Evolutionary conservation across 371 early-diverging fungal species (phyloP), one percentile per base, ranked within the genome.

Genomic region (Rhizopus sp.): DNA sequence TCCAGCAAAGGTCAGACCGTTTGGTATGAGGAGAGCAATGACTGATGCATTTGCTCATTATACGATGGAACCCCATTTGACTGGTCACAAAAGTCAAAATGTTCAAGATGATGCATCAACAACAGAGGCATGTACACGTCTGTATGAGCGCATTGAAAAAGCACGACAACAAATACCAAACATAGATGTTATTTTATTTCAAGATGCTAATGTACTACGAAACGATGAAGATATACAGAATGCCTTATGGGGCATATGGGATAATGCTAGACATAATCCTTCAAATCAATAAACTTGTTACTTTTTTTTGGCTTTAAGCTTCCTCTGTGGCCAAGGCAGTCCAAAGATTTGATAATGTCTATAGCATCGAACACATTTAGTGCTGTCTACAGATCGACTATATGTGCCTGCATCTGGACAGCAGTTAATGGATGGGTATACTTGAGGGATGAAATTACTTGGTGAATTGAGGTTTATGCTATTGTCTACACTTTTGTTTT

Each of bases 161-260:
- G 73, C 73, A 32, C 55, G 61, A 31, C 15, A 42, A 13, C 60
- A 60, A 23, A 33, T 62, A 17, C 62, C 68, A 2, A 33, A 53
- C 10, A 66, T 66, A 30, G 64, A 74, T 17, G 68, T 77, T 23
- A 51, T 64, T 6, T 37, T 74, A 32, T 77, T 77, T 58, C 60
- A 60, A 38, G 44, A 67, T 55, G 72, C 72, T 5, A 50, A 68
- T 6, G 50, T 45, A 6, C 56, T 77, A 16, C 46, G 50, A 39
- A 46, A 57, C 17, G 70, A 77, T 61, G 23, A 54, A 16, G 49
- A 55, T 31, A 66, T 77, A 17, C 55, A 60, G 34, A 50, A 70
- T 30, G 57, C 72, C 10, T 40, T 73, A 47, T 75, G 75, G 72
- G 54, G 65, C 42, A 44, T 56, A n/a, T 68, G 64, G 64, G 74